Evolutionary conservation across 2,329 filamentous ascomycete genomes (phyloP).

Genomic region (Triangularia verruculosa): DNA sequence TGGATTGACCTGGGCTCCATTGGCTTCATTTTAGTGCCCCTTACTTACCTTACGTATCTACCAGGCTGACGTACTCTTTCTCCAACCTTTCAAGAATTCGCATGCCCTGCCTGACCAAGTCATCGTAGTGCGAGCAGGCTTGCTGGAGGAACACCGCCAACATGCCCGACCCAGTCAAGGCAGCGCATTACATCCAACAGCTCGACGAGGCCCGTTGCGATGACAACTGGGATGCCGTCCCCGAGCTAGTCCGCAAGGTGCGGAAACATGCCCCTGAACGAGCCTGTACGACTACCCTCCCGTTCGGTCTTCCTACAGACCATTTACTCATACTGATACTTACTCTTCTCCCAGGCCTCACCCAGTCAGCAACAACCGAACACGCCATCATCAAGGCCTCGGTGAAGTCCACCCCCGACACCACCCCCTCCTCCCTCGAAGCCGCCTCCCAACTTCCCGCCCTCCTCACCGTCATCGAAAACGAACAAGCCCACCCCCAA

Average conservation of each 20-base stretch:
- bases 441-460: conserved; percentile 46
- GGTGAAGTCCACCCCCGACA: conserved; percentile 41
- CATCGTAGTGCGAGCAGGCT: conserved; percentile 29
- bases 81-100: background rate
- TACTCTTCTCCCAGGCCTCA: conserved; percentile 53
- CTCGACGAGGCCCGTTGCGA: conserved; percentile 86
- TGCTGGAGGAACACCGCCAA: conserved; percentile 26
- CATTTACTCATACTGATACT: conserved; percentile 11
- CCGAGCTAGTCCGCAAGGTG: conserved; percentile 87
- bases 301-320: conserved; percentile 14
- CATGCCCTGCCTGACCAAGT: conserved; percentile 27
- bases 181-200: conserved; percentile 72
- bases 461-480: conserved; percentile 56
- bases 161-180: conserved; percentile 62
- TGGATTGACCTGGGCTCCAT: conserved; percentile 8
- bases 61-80: background rate
- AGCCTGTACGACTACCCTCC: conserved; percentile 61
- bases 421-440: conserved; percentile 42
- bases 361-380: conserved; percentile 68
- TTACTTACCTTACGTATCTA: no score
- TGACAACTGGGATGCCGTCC: conserved; percentile 80
- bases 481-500: conserved; percentile 51
- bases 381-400: conserved; percentile 58
- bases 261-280: conserved; percentile 87
- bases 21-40: conserved; percentile 9